These are phyloP conservation scores for Candolleomyces aberdarensis DNA, from an alignment of 768 basidiomycete genomes.

Conservation along the genomic window DNA sequence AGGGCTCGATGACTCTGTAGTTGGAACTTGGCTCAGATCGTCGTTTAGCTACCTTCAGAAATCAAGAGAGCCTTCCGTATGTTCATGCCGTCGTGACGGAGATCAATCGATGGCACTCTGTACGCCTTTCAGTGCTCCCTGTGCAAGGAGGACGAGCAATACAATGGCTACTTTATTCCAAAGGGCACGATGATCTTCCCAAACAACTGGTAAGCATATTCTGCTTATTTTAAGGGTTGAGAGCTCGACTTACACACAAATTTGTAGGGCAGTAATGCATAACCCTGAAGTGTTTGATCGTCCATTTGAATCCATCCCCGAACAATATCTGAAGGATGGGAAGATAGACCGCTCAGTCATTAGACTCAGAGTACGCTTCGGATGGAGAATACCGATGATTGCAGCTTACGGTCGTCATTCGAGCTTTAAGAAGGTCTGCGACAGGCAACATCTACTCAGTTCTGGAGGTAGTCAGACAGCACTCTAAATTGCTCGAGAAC, in stretches of 20 bases:
- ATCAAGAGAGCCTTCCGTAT: conserved; percentile 13
- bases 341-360: conserved; percentile 5
- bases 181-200: conserved; percentile 12
- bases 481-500: too few relatives aligned
- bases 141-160: conserved; percentile 11
- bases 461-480: too few relatives aligned
- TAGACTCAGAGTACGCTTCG: conserved; percentile 6
- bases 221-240: neutral
- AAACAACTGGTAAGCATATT: conserved; percentile 7
- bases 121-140: conserved; percentile 10
- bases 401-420: too few relatives aligned
- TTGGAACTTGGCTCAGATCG: conserved; percentile 9
- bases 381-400: too few relatives aligned
- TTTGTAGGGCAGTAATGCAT: conserved; percentile 10
- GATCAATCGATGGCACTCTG: conserved; percentile 9
- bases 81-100: conserved; percentile 14
- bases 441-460: too few relatives aligned
- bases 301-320: conserved; percentile 7
- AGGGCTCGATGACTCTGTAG: conserved; percentile 15
- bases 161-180: conserved; percentile 15
- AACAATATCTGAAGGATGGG: conserved; percentile 12
- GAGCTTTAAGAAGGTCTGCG: too few relatives aligned
- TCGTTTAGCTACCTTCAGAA: conserved; percentile 11
- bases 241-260: neutral
- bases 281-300: conserved; percentile 5